These are phyloP conservation scores for Heliocybe sulcata DNA, from an alignment of 1,284 basidiomycete species.

Conservation along the genomic window DNA sequence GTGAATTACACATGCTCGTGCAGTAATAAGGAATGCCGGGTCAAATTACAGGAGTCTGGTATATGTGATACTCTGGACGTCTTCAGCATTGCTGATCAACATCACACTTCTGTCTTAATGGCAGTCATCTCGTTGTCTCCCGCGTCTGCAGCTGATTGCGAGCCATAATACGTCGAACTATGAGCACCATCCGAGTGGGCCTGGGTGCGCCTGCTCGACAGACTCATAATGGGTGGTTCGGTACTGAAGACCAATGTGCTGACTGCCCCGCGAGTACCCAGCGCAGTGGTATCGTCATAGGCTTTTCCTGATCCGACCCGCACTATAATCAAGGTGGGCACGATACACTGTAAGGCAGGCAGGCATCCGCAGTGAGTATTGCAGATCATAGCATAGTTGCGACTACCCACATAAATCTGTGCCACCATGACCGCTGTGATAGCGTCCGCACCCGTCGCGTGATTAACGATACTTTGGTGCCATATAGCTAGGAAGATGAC, in stretches of 20 bases:
- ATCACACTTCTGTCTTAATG: too few relatives aligned
- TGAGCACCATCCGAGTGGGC: background rate
- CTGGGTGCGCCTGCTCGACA: background rate
- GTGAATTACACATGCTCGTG: too few relatives aligned
- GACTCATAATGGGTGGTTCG: background rate
- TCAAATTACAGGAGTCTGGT: too few relatives aligned
- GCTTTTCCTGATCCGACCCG: conserved; percentile 10
- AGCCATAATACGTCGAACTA: background rate
- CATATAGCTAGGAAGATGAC: background rate
- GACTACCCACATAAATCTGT: conserved; percentile 5
- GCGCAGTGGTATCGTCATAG: background rate
- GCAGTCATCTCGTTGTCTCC: too few relatives aligned
- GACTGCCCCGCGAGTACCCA: background rate
- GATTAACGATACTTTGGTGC: background rate
- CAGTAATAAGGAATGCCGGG: too few relatives aligned
- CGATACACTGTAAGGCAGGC: conserved; percentile 10
- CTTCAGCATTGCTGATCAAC: too few relatives aligned
- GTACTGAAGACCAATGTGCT: background rate
- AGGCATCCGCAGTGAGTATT: background rate
- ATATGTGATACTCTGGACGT: too few relatives aligned
- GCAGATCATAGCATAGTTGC: background rate
- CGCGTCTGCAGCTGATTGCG: background rate
- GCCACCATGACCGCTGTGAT: background rate
- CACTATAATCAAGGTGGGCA: conserved; percentile 14
- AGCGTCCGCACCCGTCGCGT: background rate